A percentile compares a stretch with the other conserved stretches of the same genome.
phyloP scores from a whole-genome alignment of 495 filamentous ascomycete genomes.

The Penicillium antarcticum region DNA sequence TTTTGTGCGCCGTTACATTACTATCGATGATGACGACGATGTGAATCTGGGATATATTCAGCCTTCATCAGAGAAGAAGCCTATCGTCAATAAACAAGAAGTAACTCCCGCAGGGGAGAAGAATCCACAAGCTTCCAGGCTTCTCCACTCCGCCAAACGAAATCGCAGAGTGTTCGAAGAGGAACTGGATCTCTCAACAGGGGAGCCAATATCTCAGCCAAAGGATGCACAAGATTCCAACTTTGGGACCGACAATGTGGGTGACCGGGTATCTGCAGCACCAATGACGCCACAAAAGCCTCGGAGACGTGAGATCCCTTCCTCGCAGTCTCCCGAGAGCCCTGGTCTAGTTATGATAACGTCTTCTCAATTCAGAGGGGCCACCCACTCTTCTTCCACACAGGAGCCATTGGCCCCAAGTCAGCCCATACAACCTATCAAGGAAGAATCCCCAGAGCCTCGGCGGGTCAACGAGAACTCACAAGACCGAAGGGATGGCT shows the following conservation, averaged over 20 bases:
- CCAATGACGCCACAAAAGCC: slow-evolving; percentile 35
- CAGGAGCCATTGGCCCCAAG: slow-evolving; percentile 1
- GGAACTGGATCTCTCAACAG: slow-evolving; percentile 25
- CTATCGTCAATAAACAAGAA: neutral
- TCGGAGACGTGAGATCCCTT: slow-evolving; percentile 37
- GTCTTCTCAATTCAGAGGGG: slow-evolving; percentile 36
- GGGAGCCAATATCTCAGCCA: slow-evolving; percentile 19
- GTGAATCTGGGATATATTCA: slow-evolving; percentile 35
- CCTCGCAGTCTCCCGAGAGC: slow-evolving; percentile 46
- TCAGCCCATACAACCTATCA: slow-evolving; percentile 6
- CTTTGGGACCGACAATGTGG: neutral
- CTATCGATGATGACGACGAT: slow-evolving; percentile 35
- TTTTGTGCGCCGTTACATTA: slow-evolving; percentile 39
- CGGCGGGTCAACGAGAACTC: slow-evolving; percentile 1
- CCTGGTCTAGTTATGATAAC: slow-evolving; percentile 38
- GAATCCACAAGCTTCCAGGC: neutral
- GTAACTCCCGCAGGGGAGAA: neutral
- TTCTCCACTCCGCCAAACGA: slow-evolving; percentile 5
- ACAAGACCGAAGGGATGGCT: slow-evolving; percentile 1
- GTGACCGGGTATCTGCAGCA: neutral
- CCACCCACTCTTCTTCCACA: slow-evolving; percentile 30
- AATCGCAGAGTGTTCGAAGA: slow-evolving; percentile 12
- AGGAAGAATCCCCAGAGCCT: slow-evolving; percentile 21
- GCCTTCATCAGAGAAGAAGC: slow-evolving; percentile 14
- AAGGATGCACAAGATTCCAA: slow-evolving; percentile 9